Evolutionary conservation across 805 yeast species (phyloP).

Genomic region (Clavispora carvajalis): DNA sequence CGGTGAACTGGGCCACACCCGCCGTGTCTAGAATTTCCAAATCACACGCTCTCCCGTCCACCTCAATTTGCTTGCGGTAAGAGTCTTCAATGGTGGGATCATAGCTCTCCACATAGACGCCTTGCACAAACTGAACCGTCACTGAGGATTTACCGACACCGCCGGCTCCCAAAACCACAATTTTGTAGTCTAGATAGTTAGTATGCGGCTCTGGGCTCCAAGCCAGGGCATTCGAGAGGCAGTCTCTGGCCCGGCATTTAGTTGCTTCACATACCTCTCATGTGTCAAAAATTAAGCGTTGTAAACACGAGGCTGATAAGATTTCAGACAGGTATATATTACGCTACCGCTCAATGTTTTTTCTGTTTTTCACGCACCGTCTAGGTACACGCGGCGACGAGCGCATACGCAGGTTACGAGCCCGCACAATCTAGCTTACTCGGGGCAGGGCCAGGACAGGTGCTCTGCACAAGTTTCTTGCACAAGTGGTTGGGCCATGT

Average conservation of each 20-base stretch:
- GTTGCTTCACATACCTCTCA: slow-evolving; percentile 17
- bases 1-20: slow-evolving; percentile 83
- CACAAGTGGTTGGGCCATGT: no score
- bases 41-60: slow-evolving; percentile 83
- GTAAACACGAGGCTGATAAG: not conserved
- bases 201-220: no score
- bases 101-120: slow-evolving; percentile 82
- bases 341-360: no score
- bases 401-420: not conserved
- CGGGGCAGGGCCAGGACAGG: no score
- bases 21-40: slow-evolving; percentile 67
- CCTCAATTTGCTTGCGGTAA: slow-evolving; percentile 79
- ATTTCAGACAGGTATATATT: no score
- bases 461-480: no score
- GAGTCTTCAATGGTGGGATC: slow-evolving; percentile 98
- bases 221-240: no score
- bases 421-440: no score
- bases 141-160: slow-evolving; percentile 96
- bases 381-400: not conserved
- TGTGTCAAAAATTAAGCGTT: not conserved
- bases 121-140: slow-evolving; percentile 89
- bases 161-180: slow-evolving; percentile 93
- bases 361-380: slow-evolving; percentile 4
- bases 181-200: slow-evolving; percentile 59
- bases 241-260: no score